These are phyloP conservation scores for Brassica rapa DNA, from an alignment of 345 rosid species.

Conservation along the genomic window DNA sequence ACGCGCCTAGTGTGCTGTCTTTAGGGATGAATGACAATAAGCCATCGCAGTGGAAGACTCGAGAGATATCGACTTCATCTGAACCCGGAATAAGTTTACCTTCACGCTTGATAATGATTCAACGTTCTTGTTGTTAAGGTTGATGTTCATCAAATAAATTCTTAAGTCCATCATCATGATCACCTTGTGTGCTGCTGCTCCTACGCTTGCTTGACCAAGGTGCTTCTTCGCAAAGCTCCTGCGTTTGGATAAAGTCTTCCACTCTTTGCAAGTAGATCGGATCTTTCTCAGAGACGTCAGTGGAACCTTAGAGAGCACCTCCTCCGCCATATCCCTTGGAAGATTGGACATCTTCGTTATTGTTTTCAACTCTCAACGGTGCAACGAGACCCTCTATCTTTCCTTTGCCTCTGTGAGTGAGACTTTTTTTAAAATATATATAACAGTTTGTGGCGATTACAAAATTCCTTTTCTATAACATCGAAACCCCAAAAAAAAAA, in stretches of 20 bases:
- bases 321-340: not conserved
- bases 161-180: not conserved
- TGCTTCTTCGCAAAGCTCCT: not conserved
- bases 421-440: too few relatives aligned
- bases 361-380: not conserved
- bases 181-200: not conserved
- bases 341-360: not conserved
- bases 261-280: not conserved
- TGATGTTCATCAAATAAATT: not conserved
- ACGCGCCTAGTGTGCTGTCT: not conserved
- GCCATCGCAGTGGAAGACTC: not conserved
- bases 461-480: not conserved
- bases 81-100: not conserved
- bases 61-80: not conserved
- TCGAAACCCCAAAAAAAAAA: too few relatives aligned
- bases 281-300: not conserved
- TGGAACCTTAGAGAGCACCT: not conserved
- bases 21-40: not conserved
- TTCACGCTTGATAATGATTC: not conserved
- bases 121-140: not conserved
- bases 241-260: constrained; percentile 3
- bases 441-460: not conserved
- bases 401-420: not conserved
- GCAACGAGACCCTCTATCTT: not conserved
- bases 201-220: not conserved